Evolutionary conservation across 2,329 filamentous ascomycete species (phyloP), one percentile per base, ranked within the genome.

Genomic region (Fusarium concolor): DNA sequence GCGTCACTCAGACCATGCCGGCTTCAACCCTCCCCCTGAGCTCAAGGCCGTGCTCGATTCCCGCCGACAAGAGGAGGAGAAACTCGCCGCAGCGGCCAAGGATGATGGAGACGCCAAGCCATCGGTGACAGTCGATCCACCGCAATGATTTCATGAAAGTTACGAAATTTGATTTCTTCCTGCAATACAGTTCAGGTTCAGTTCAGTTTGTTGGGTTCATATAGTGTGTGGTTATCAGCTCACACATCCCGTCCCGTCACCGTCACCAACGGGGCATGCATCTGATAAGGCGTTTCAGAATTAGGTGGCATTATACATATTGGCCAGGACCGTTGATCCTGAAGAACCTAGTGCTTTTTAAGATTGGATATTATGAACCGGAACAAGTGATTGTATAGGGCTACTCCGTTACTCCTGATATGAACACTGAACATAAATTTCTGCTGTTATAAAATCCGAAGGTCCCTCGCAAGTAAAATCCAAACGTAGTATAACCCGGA

Each of bases 1-100:
- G 84, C 92, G 90, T 79, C 95, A 98, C 82, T 88, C 89, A 42
- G 93, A 97, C 77, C 94, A 97, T 79, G 89, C 90, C 57, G 92
- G 92, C 15, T 97, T 94, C 82, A 89, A 90, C 75, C 86, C 84
- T 2, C 86, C 88, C 17, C 84, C 86, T 5, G 86, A 86, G 79
- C 80, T 88, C 56, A 84, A 87, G 76, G 84, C 83, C 44, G 85
- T 88, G 35, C 75, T 88, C 8, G 86, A 88, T 74, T 87, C 86
- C 20, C 85, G 85, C 73, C 83, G 84, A 74, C 80, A 79, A 28
- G 79, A 81, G n/a, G 80, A 84, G 44, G 83, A 68, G 62, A 67
- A 71, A 57, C 56, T 63, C 15, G 74, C 71, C 24, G 68, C 62
- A 10, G 57, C 59, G 11, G 52, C 52, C n/a, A 65, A 73, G 18